Percentiles rank a stretch among this genome's conserved stretches.
These are phyloP conservation scores for Cyclotella sp. DNA, from an alignment of 108 stramenopile species.

Conservation along the genomic window DNA sequence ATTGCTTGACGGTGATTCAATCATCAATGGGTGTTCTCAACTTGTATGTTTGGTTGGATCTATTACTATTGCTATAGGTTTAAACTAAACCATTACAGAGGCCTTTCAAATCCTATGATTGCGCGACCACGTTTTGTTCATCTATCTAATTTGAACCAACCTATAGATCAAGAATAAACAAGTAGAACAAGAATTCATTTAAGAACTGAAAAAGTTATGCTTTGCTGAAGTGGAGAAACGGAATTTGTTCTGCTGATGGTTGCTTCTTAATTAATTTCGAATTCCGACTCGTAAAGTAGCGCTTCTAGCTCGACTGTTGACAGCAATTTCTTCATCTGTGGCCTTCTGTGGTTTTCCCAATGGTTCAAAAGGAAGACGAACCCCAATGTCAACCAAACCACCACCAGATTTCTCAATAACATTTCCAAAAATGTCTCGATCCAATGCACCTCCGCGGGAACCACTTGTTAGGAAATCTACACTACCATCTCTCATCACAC, in stretches of 20 bases:
- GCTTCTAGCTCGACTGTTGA: conserved; percentile 82
- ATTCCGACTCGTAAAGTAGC: conserved; percentile 78
- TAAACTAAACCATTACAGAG: too few relatives aligned
- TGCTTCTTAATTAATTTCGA: conserved; percentile 11
- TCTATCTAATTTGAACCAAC: too few relatives aligned
- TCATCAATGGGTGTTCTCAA: too few relatives aligned
- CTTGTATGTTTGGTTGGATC: too few relatives aligned
- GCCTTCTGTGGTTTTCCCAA: conserved; percentile 77
- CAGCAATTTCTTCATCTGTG: conserved; percentile 71
- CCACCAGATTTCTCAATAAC: conserved; percentile 40
- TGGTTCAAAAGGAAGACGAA: conserved; percentile 66
- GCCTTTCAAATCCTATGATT: conserved; percentile 15
- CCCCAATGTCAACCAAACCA: conserved; percentile 7
- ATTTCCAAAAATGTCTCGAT: conserved; percentile 87
- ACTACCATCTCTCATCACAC: conserved; percentile 84
- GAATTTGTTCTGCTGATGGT: too few relatives aligned
- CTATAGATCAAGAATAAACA: not conserved
- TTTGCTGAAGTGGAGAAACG: too few relatives aligned
- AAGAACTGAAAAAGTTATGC: too few relatives aligned
- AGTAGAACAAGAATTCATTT: too few relatives aligned
- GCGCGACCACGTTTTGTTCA: not conserved
- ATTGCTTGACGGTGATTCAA: too few relatives aligned
- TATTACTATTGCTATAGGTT: too few relatives aligned
- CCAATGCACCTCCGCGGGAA: conserved; percentile 18
- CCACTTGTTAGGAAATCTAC: conserved; percentile 33